These are phyloP conservation scores for Aspergillus fijiensis DNA, from an alignment of 2,329 filamentous ascomycete species.

Conservation along the genomic window DNA sequence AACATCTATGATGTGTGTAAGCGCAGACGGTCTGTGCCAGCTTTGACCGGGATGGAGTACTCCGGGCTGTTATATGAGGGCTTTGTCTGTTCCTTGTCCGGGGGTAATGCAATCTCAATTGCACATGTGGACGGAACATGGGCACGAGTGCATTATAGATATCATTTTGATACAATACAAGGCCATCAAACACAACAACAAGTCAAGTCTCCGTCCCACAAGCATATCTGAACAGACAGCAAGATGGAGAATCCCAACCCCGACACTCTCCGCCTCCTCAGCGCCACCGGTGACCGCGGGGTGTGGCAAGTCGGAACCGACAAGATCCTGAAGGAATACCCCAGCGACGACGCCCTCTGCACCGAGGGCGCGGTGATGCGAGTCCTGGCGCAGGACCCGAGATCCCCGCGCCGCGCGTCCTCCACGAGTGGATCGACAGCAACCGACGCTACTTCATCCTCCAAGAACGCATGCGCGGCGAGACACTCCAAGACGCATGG, in stretches of 20 bases:
- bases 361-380: constrained; percentile 13
- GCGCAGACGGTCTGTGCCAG: too few relatives aligned
- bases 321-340: constrained; percentile 22
- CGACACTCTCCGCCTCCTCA: constrained; percentile 21
- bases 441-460: constrained; percentile 19
- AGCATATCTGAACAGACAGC: too few relatives aligned
- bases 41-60: too few relatives aligned
- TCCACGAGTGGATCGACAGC: constrained; percentile 21
- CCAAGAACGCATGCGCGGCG: constrained; percentile 14
- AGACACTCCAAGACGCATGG: constrained; percentile 22
- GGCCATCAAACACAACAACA: too few relatives aligned
- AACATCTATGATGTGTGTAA: too few relatives aligned
- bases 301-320: constrained; percentile 23
- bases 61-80: too few relatives aligned
- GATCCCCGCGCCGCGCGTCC: constrained; percentile 16
- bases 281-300: constrained; percentile 13
- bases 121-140: too few relatives aligned
- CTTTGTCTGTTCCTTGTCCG: too few relatives aligned
- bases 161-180: too few relatives aligned
- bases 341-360: constrained; percentile 15
- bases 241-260: constrained; percentile 2
- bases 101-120: too few relatives aligned
- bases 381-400: constrained; percentile 10
- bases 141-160: too few relatives aligned
- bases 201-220: too few relatives aligned